These are phyloP conservation scores for Carpinus viminea DNA, from an alignment of 306 rosid species.

Conservation along the genomic window DNA sequence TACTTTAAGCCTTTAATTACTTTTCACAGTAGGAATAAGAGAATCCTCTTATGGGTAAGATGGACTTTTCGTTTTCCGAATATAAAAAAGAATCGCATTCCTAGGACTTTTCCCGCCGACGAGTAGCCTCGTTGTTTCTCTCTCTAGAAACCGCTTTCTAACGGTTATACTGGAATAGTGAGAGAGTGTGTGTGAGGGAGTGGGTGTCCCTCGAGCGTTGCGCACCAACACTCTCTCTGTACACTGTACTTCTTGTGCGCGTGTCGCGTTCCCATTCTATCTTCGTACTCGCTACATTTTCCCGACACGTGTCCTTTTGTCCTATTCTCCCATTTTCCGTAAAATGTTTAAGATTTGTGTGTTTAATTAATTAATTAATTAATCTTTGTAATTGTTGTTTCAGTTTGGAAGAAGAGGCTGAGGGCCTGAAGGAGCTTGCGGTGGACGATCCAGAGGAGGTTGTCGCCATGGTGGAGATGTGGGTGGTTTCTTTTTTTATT, in stretches of 20 bases:
- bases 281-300: not conserved
- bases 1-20: no score
- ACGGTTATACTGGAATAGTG: conserved; percentile 50
- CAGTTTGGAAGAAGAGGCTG: conserved; percentile 51
- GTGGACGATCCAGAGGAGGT: conserved; percentile 54
- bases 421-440: conserved; percentile 36
- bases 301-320: conserved; percentile 21
- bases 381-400: not conserved
- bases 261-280: not conserved
- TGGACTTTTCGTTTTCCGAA: conserved; percentile 20
- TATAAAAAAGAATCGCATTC: not conserved
- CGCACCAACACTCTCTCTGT: conserved; percentile 11
- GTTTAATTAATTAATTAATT: not conserved
- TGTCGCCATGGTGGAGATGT: conserved; percentile 67
- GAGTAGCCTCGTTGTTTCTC: conserved; percentile 14
- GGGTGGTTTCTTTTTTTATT: conserved; percentile 36
- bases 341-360: not conserved
- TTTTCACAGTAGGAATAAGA: not conserved
- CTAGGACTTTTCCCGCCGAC: conserved; percentile 21
- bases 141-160: conserved; percentile 32
- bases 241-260: not conserved
- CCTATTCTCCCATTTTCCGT: not conserved
- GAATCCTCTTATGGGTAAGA: not conserved
- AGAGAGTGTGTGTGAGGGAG: no score
- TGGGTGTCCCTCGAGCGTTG: conserved; percentile 28